Conservation (phyloP, 1,284 basidiomycete genomes). For the Puccinia polysora region DNA sequence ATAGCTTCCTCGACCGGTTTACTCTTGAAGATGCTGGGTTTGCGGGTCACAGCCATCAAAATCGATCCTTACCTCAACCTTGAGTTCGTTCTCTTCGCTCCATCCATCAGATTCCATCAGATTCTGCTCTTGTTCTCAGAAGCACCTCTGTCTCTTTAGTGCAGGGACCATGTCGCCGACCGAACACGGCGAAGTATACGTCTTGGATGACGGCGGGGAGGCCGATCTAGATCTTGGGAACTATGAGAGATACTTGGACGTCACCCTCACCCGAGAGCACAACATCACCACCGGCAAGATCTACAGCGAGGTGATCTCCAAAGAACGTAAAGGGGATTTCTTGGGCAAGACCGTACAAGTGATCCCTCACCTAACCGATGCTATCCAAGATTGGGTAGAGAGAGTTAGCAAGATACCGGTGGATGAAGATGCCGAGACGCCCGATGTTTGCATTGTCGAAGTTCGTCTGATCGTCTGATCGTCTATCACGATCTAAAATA, state of each 20-base stretch:
- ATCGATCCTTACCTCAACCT: slow-evolving; percentile 99
- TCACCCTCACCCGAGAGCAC: slow-evolving; percentile 89
- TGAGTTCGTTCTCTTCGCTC: slow-evolving; percentile 56
- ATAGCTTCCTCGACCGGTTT: slow-evolving; percentile 89
- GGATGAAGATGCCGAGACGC: slow-evolving; percentile 85
- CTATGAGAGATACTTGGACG: slow-evolving; percentile 94
- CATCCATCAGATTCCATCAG: background rate
- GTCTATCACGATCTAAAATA: background rate
- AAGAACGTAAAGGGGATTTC: slow-evolving; percentile 94
- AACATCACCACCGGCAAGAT: slow-evolving; percentile 99
- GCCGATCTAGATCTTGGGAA: slow-evolving; percentile 97
- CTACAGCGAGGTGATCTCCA: slow-evolving; percentile 93
- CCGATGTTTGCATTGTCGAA: slow-evolving; percentile 97
- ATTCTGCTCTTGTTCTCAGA: background rate
- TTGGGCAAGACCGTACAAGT: slow-evolving; percentile 98
- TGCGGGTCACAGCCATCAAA: slow-evolving; percentile 98
- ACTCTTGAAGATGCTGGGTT: slow-evolving; percentile 86
- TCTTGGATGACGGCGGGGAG: slow-evolving; percentile 96
- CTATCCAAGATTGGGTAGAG: slow-evolving; percentile 98
- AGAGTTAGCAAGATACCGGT: slow-evolving; percentile 88
- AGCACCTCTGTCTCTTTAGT: slow-evolving; percentile 46
- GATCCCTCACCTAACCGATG: slow-evolving; percentile 92
- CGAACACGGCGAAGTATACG: slow-evolving; percentile 98
- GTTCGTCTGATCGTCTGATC: slow-evolving; percentile 52
- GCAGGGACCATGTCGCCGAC: slow-evolving; percentile 98